Evolutionary conservation across 1,139 yeast genomes (phyloP).

Genomic region (Schwanniomyces etchellsii): DNA sequence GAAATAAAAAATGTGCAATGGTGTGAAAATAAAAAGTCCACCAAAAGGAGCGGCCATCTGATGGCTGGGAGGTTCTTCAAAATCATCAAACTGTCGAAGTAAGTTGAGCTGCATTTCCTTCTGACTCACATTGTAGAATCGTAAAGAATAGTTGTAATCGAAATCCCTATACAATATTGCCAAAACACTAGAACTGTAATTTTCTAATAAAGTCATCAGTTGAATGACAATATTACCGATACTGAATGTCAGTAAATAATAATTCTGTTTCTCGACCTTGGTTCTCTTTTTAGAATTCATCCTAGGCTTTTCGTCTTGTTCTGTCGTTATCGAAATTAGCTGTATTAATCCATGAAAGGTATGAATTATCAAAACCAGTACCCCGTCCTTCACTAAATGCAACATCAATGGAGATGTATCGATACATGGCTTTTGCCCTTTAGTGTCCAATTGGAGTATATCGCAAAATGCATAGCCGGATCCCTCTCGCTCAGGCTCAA

Average conservation of each 20-base stretch:
- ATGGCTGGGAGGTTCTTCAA: slow-evolving; percentile 28
- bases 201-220: slow-evolving; percentile 14
- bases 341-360: slow-evolving; percentile 27
- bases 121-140: slow-evolving; percentile 20
- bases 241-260: slow-evolving; percentile 9
- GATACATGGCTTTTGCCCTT: slow-evolving; percentile 24
- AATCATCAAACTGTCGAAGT: slow-evolving; percentile 27
- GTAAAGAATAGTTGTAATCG: slow-evolving; percentile 25
- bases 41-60: slow-evolving; percentile 20
- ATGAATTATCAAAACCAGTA: slow-evolving; percentile 19
- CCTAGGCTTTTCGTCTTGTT: slow-evolving; percentile 1
- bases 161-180: slow-evolving; percentile 34
- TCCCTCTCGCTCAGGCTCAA: slow-evolving; percentile 8
- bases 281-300: not conserved
- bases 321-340: slow-evolving; percentile 11
- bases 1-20: slow-evolving; percentile 27
- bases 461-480: slow-evolving; percentile 5
- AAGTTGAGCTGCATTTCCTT: slow-evolving; percentile 8
- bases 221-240: slow-evolving; percentile 27
- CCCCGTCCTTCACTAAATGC: slow-evolving; percentile 9
- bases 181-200: slow-evolving; percentile 7
- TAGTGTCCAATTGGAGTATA: slow-evolving; percentile 14
- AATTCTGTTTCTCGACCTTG: slow-evolving; percentile 1
- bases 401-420: slow-evolving; percentile 20
- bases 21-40: slow-evolving; percentile 28